A percentile compares a stretch with the other conserved stretches of the same genome.
Evolutionary conservation across 257 asterid genomes (phyloP).

Genomic region (Solanum chiquidenum): DNA sequence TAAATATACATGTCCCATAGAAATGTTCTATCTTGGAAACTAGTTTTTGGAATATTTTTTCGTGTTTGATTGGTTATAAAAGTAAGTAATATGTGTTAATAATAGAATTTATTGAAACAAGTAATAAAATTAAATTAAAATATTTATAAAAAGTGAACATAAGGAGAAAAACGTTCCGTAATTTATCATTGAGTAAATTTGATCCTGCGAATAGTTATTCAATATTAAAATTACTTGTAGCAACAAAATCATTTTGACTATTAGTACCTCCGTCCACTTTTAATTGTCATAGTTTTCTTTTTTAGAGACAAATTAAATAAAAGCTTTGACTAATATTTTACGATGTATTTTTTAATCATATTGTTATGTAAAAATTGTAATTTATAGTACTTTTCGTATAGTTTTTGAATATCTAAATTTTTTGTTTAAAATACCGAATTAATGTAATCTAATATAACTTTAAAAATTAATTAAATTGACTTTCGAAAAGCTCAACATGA

Average conservation of each 20-base stretch:
- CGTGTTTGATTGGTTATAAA: background rate
- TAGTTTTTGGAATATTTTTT: background rate
- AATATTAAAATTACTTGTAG: too few relatives aligned
- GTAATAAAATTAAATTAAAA: background rate
- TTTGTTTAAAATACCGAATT: too few relatives aligned
- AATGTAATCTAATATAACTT: too few relatives aligned
- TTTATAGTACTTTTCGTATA: too few relatives aligned
- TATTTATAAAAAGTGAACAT: background rate
- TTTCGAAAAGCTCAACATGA: rapidly evolving
- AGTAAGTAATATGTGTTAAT: background rate
- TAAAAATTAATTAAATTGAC: rapidly evolving
- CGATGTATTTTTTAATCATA: too few relatives aligned
- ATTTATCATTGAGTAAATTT: background rate
- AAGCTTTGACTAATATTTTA: too few relatives aligned
- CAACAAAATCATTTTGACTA: background rate
- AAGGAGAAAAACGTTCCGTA: background rate
- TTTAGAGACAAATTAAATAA: too few relatives aligned
- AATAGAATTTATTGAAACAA: background rate
- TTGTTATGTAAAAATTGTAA: too few relatives aligned
- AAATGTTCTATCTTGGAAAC: background rate
- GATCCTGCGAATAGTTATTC: too few relatives aligned
- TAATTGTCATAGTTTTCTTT: too few relatives aligned
- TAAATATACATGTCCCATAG: background rate
- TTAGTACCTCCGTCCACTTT: too few relatives aligned
- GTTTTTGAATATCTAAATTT: too few relatives aligned